Evolutionary conservation across 139 green algal genomes (phyloP).

Genomic region (Haematococcus lacustris): DNA sequence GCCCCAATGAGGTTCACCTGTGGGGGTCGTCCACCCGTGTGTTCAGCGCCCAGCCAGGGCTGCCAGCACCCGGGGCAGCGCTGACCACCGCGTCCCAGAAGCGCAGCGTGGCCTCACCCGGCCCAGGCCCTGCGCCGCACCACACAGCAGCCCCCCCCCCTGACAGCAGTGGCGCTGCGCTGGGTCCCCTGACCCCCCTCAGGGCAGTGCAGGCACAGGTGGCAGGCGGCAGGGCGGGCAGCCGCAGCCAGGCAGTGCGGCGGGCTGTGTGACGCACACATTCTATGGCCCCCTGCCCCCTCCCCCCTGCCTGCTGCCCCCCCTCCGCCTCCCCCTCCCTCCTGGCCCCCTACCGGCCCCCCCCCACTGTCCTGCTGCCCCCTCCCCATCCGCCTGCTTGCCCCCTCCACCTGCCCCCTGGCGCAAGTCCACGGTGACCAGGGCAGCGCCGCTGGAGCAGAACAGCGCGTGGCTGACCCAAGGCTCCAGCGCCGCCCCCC

Average conservation of each 20-base stretch:
- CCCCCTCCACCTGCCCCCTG: slow-evolving; percentile 25
- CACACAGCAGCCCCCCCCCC: neutral
- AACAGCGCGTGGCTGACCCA: slow-evolving; percentile 40
- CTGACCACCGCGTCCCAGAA: slow-evolving; percentile 47
- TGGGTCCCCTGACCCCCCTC: neutral
- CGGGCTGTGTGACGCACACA: neutral
- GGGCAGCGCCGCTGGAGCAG: slow-evolving; percentile 14
- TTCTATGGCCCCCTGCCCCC: neutral
- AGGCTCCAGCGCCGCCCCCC: slow-evolving; percentile 21
- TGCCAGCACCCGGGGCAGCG: neutral
- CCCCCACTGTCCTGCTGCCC: neutral
- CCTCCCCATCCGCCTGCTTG: neutral
- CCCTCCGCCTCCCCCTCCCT: neutral
- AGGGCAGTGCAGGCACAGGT: neutral
- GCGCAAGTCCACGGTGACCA: slow-evolving; percentile 51
- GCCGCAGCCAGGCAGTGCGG: too few species aligned
- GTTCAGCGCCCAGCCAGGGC: slow-evolving; percentile 38
- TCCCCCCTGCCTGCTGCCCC: neutral
- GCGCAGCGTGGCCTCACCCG: slow-evolving; percentile 20
- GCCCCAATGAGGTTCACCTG: slow-evolving; percentile 2
- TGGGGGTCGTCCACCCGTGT: slow-evolving; percentile 52
- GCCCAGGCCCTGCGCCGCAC: neutral
- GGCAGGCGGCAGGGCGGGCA: too few species aligned
- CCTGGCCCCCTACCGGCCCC: neutral
- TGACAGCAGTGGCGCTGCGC: neutral